Conservation (phyloP, 176 grass and related monocot genomes). For the Phyllostachys edulis region DNA sequence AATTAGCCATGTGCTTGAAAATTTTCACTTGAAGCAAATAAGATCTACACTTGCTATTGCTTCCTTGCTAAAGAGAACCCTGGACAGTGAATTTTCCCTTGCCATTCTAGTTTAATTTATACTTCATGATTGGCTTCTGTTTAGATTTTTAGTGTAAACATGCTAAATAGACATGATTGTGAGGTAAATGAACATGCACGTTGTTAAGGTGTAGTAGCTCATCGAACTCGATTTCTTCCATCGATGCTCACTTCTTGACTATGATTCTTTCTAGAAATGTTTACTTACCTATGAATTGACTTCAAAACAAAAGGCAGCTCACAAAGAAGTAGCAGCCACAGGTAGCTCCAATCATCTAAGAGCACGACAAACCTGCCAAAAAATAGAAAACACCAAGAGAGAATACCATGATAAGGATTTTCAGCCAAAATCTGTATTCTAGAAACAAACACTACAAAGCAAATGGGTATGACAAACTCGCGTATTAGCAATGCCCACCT, state of each 20-base stretch:
- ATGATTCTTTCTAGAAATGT: background rate
- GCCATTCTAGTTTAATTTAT: conserved; percentile 12
- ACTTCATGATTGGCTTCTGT: conserved; percentile 3
- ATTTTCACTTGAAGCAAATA: conserved; percentile 83
- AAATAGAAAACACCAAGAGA: no score
- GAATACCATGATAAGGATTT: no score
- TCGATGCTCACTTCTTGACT: background rate
- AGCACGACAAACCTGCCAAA: no score
- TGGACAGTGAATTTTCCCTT: conserved; percentile 57
- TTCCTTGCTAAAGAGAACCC: conserved; percentile 68
- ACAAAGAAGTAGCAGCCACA: no score
- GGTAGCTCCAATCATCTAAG: no score
- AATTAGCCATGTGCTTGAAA: conserved; percentile 34
- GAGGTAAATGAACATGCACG: background rate
- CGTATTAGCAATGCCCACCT: no score
- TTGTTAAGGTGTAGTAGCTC: background rate
- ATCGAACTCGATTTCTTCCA: background rate
- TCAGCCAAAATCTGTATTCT: no score
- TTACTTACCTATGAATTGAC: no score
- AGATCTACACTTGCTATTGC: conserved; percentile 76
- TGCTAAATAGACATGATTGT: background rate
- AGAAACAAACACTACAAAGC: no score
- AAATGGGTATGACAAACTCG: no score
- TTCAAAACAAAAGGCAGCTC: no score
- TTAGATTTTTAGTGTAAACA: background rate